These are phyloP conservation scores for Lachancea sp. DNA, from an alignment of 805 yeast species.

Conservation along the genomic window DNA sequence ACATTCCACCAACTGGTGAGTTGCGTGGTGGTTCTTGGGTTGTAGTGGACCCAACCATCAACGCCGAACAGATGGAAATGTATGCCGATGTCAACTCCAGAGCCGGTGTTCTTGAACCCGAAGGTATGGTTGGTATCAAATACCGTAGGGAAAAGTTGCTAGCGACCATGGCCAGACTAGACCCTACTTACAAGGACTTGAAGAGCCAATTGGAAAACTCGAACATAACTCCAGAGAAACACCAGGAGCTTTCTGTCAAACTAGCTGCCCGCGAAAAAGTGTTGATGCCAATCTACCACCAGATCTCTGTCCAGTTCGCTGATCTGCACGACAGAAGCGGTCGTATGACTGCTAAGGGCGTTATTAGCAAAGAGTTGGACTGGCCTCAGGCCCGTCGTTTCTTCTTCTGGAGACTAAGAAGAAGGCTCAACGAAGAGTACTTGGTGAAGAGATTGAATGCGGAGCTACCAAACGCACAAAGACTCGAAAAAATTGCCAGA, in stretches of 20 bases:
- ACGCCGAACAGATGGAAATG: slow-evolving; percentile 98
- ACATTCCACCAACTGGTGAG: slow-evolving; percentile 98
- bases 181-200: slow-evolving; percentile 62
- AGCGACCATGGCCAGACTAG: slow-evolving; percentile 88
- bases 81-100: slow-evolving; percentile 93
- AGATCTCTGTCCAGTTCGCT: slow-evolving; percentile 91
- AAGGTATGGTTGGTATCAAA: slow-evolving; percentile 98
- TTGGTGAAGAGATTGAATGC: slow-evolving; percentile 67
- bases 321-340: slow-evolving; percentile 97
- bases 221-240: slow-evolving; percentile 55
- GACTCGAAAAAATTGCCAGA: slow-evolving; percentile 81
- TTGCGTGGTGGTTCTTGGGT: slow-evolving; percentile 99
- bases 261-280: slow-evolving; percentile 71
- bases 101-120: slow-evolving; percentile 98
- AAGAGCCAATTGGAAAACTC: slow-evolving; percentile 52
- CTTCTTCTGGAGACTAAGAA: slow-evolving; percentile 98
- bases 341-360: slow-evolving; percentile 94
- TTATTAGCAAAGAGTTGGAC: slow-evolving; percentile 74
- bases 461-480: slow-evolving; percentile 50
- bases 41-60: slow-evolving; percentile 97
- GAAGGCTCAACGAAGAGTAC: slow-evolving; percentile 91
- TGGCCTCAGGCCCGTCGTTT: slow-evolving; percentile 87
- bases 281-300: slow-evolving; percentile 82
- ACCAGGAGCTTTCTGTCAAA: slow-evolving; percentile 55
- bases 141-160: slow-evolving; percentile 89